These are phyloP conservation scores for Hypomontagnella submonticulosa DNA, from an alignment of 495 filamentous ascomycete genomes.

Conservation along the genomic window DNA sequence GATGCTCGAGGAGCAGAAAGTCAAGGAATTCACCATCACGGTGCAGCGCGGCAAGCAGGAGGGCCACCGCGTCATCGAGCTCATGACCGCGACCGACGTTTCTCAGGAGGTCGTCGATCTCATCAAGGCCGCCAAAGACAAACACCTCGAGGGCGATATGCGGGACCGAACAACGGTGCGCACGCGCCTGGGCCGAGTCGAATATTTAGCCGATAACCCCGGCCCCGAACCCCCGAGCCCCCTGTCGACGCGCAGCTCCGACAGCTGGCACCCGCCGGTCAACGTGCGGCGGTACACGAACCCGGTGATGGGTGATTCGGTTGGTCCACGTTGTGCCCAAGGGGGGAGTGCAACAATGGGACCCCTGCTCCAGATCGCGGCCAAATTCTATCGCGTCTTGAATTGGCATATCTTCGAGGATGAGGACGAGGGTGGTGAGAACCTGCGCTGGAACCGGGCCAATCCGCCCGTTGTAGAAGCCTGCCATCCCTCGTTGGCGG, in stretches of 20 bases:
- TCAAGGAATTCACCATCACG: constrained; percentile 11
- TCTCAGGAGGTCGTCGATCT: neutral
- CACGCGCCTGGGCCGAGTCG: neutral
- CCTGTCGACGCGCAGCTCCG: constrained; percentile 4
- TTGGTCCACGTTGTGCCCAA: constrained; percentile 2
- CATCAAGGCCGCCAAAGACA: constrained; percentile 1
- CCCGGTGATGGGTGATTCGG: constrained; percentile 22
- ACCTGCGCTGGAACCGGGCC: neutral
- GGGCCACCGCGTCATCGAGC: constrained; percentile 15
- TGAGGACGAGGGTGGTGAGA: neutral
- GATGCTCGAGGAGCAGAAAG: neutral
- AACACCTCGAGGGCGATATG: constrained; percentile 4
- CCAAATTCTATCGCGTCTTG: constrained; percentile 17
- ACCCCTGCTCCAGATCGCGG: constrained; percentile 9
- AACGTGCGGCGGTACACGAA: constrained; percentile 18
- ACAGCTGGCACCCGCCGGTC: constrained; percentile 6
- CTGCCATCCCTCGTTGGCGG: constrained; percentile 15
- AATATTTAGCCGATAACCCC: neutral
- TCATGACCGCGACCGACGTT: constrained; percentile 8
- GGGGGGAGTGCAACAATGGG: constrained; percentile 19
- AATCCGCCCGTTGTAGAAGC: constrained; percentile 11
- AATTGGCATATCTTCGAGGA: constrained; percentile 28
- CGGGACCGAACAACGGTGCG: neutral
- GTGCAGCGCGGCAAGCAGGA: neutral
- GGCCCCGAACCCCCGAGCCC: neutral